Base-by-base conservation (phyloP, 1,284 basidiomycete species). In the Lentinula novae-zelandiae region DNA sequence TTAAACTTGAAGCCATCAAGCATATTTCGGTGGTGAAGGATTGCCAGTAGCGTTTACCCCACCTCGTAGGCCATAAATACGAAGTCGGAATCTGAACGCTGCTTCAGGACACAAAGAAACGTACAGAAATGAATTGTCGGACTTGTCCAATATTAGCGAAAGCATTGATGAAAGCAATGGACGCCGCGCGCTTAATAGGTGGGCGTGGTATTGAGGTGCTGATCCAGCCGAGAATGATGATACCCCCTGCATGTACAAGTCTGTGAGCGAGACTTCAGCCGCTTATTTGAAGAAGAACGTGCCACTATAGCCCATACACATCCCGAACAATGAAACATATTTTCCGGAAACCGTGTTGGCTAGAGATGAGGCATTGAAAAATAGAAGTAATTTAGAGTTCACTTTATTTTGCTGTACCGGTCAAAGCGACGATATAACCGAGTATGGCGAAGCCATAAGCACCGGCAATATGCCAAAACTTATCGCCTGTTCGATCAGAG, bases 201-300 rank as follows among this genome's bases (percentile, higher is more conserved):
- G 66, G 66, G 15, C 66, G 58, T 17, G 66, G 66, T 36, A 67
- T 57, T 5, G 62, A 62, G 12, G 64, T 60, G 42, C 58, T 62
- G 53, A 65, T 63, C 66, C 66, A 67, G 6, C 60, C 62, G 5
- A 64, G 53, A 10, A 63, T 49, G 39, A 67, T 65, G 50, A 66
- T 66, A 69, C 80, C 81, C 1, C 76, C 79, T 20, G 78, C 73
- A 63, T 80, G 9, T 44, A 17, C 42, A 15, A n/a, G 81, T 6
- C 76, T 10, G 79, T 80, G 76, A 81, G 77, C 53, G 34, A 75
- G 76, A 52, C 13, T 13, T 33, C 60, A 17, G 20, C 39, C 22
- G 15, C 27, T 50, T 49, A 8, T 22, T n/a, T n/a, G 59, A 53
- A 39, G 22, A n/a, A 17, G 20, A 12, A 53, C 55, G 10, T 17